phyloP scores from a whole-genome alignment of 2,329 filamentous ascomycete genomes.

The Tolypocladium inflatum region DNA sequence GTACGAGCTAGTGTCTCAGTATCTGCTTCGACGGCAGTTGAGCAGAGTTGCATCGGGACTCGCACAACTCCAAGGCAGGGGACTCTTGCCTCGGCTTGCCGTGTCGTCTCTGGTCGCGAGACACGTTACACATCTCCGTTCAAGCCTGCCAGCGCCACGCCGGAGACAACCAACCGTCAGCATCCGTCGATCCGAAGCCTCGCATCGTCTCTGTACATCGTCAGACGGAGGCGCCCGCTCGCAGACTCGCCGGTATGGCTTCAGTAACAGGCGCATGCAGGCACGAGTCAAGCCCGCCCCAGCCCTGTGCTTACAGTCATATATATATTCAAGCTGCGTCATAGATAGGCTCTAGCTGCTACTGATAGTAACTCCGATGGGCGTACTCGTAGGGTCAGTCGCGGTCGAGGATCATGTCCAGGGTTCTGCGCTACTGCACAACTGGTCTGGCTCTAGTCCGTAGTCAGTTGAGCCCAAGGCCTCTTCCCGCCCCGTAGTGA shows the following conservation, averaged over 20 bases:
- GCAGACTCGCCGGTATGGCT: not conserved
- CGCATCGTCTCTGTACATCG: not conserved
- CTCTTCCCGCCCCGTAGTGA: too few species aligned
- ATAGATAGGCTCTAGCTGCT: not conserved
- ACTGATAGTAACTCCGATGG: not conserved
- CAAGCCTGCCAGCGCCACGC: not conserved
- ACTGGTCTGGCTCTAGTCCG: not conserved
- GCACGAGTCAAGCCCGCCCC: not conserved
- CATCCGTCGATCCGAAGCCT: not conserved
- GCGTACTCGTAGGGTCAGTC: not conserved
- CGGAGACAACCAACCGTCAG: not conserved
- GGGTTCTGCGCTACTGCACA: not conserved
- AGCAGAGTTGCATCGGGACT: not conserved
- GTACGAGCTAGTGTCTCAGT: not conserved
- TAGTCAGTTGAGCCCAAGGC: not conserved
- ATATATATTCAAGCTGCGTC: too few species aligned
- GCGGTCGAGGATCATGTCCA: not conserved
- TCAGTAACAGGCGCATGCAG: not conserved
- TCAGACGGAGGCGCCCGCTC: not conserved
- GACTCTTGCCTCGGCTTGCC: not conserved
- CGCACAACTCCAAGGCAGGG: not conserved
- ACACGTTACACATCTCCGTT: not conserved
- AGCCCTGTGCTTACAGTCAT: not conserved
- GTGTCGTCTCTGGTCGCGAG: not conserved
- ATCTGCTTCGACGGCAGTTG: not conserved